These are phyloP conservation scores for Penicillium bialowiezense DNA, from an alignment of 495 filamentous ascomycete species.

Conservation along the genomic window DNA sequence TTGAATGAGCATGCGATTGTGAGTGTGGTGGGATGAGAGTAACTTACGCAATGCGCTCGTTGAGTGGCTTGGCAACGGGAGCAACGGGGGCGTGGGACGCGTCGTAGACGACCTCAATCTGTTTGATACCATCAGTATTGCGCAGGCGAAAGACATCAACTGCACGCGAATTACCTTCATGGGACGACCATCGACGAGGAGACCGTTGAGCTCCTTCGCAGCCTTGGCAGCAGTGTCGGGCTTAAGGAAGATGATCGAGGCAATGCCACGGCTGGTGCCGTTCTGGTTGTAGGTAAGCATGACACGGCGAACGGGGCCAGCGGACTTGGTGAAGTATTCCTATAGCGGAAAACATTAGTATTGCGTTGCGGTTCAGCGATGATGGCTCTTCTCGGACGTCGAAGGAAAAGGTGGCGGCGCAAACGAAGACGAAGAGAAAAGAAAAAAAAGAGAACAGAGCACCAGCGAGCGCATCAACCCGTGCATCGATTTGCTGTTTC, in stretches of 20 bases:
- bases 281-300: constrained; percentile 89
- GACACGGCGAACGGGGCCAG: constrained; percentile 85
- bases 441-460: constrained; percentile 46
- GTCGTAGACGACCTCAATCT: constrained; percentile 90
- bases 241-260: constrained; percentile 74
- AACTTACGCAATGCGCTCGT: constrained; percentile 78
- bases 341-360: constrained; percentile 56
- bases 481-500: constrained; percentile 25
- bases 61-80: constrained; percentile 68
- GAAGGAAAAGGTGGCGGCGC: constrained; percentile 26
- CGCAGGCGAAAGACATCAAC: background rate
- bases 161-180: constrained; percentile 67
- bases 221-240: constrained; percentile 78
- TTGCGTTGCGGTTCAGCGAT: constrained; percentile 21
- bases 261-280: constrained; percentile 85
- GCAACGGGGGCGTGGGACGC: constrained; percentile 65
- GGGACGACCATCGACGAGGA: constrained; percentile 81
- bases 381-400: constrained; percentile 20
- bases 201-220: constrained; percentile 74
- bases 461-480: constrained; percentile 69
- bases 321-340: constrained; percentile 90
- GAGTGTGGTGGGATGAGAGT: background rate
- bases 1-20: constrained; percentile 13
- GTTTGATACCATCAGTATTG: constrained; percentile 12
- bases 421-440: constrained; percentile 23